Evolutionary conservation across 805 yeast species (phyloP), one percentile per base, ranked within the genome.

Genomic region (Cyberlindnera suaveolens): DNA sequence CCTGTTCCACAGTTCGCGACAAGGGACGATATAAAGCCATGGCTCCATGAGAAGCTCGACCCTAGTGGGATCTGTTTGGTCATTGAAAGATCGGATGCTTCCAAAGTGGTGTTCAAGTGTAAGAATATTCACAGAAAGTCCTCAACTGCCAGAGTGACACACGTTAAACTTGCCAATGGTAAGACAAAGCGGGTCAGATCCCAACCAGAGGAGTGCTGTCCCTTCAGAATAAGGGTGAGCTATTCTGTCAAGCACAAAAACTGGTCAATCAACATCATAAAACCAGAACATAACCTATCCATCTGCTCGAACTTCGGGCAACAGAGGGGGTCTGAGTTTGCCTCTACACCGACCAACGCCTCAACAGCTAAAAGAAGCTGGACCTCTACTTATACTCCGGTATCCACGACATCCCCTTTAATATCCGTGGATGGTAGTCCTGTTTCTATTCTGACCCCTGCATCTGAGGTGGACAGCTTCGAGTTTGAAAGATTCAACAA

Each of bases 91-190:
- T 57, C 63, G 1, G 65, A 61, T 40, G 48, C 55, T 3, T 48
- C 60, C 15, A 60, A 61, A 42, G 58, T 61, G 16, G 62, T 62
- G 9, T 61, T 62, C 53, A 60, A 62, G 41, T 61, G 65, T 45
- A 61, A 60, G 48, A 56, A 49, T 38, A 34, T 56, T n/a, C 56
- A 54, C 42, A 55, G 56, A 48, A 56, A 52, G 42, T 34, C 54
- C 5, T 36, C 50, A 2, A 39, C 50, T 2, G 47, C 55, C 31
- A 52, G 49, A 36, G 7, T 42, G n/a, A 27, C 46, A 17, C 40
- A 43, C 6, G 36, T 48, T 19, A 45, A 44, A 34, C 18, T 40
- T 16, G 36, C 17, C 16, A 43, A 43, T 17, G 48, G 45, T 10
- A 46, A 44, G 45, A 33, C 47, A 16, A 57, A 52, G 39, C 44